Base-by-base conservation (phyloP, 31 red algal genomes). In the Porphyra umbilicalis region DNA sequence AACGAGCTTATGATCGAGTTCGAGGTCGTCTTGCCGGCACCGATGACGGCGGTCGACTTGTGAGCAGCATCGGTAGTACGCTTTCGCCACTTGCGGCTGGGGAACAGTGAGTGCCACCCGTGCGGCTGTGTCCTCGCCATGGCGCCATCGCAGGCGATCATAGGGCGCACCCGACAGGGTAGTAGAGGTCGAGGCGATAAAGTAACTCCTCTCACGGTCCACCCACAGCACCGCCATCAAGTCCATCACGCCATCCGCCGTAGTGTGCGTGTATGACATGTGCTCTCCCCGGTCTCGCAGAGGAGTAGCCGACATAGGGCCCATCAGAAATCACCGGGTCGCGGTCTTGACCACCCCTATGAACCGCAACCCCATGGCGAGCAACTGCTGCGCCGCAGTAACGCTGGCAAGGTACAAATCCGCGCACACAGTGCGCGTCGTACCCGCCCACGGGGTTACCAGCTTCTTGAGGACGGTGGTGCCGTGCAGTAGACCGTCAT, bases 1-100 rank as follows among this genome's bases (percentile, higher is more conserved):
- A 35, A 82, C 68, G 29, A 88, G 46, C 37, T 88, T 88, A 37
- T 83, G 82, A 36, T 88, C 86, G 1, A 83, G 34, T 18, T 38
- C 37, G 10, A 83, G 81, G 76, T 79, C 80, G 39, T 88, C 68
- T 68, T 88, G 86, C 31, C 35, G 20, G 39, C 86, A 88, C 40
- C 86, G n/a, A 34, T 83, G 83, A 20, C 83, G 67, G 34, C 79
- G 75, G 34, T 84, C 80, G 78, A 88, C 83, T 31, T 4, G 38
- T 25, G 25, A 75, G 77, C 81, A 88, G 39, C 42, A 77, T 25
- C 38, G 15, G 77, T 88, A 88, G 68, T 79, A 88, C n/a, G 29
- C 77, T 15, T 83, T n/a, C 33, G 18, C 35, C 38, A 82, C 75
- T 33, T 75, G 32, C 36, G 46, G 86, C 13, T 18, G 42, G 14